Evolutionary conservation across 768 basidiomycete species (phyloP), one percentile per base, ranked within the genome.

Genomic region (Boletus subcaerulescens): DNA sequence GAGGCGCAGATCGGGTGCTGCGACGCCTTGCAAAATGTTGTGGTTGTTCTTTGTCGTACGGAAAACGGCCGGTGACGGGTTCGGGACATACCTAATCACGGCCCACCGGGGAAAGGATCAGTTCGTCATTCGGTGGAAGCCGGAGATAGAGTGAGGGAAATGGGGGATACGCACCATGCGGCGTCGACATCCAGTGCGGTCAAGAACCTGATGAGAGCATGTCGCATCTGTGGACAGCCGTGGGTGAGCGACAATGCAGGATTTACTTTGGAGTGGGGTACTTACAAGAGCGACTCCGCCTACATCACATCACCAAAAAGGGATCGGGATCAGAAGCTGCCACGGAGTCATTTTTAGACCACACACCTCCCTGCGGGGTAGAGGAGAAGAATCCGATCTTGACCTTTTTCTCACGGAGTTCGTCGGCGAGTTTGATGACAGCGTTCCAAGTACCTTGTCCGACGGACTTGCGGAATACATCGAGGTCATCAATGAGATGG

Each of bases 11-110:
- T 83, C 83, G 10, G 88, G 85, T 13, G 84, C 73, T 2, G 93
- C 89, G 48, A 97, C 94, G 58, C 94, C 94, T 83, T 97, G 93
- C 22, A 96, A 78, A 67, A 91, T 92, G 74, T 93, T 93, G 82
- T 93, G 91, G 77, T 92, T 92, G 90, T 92, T 91, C 79, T 91
- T 91, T 60, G 93, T 95, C 57, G 89, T 93, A 59, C 93, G 85
- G 81, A 95, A 96, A 38, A 96, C 90, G 58, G 81, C 83, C 2
- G 93, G 93, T 44, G 91, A 86, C 22, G 90, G 89, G 75, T 91
- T 92, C 45, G 89, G 91, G 32, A 93, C 89, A 73, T 91, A 91
- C 87, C 87, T 89, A 58, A 45, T 42, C 85, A 60, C 44, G 44
- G 45, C 45, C 29, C 26, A 43, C 47, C 14, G 0, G 33, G 13